Conservation (phyloP, 2,329 filamentous ascomycete genomes). For the Didymella arachidicola region DNA sequence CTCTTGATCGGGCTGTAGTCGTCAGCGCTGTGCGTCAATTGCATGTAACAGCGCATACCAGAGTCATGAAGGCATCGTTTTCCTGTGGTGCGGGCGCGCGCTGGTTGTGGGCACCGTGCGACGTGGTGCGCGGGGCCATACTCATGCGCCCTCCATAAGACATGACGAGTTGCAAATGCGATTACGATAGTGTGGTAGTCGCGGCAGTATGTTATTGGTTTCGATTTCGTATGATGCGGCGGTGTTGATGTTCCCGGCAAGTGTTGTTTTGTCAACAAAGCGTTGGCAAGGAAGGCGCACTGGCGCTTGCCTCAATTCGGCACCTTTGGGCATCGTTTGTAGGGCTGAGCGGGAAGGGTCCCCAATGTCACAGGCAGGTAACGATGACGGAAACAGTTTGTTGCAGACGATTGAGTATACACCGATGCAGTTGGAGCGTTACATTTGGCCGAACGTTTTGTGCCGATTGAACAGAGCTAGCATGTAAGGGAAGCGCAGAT, state of each 20-base stretch:
- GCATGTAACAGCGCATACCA: slow-evolving; percentile 47
- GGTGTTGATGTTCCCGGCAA: slow-evolving; percentile 12
- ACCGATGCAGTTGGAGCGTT: neutral
- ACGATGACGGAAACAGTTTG: neutral
- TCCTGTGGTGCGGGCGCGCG: slow-evolving; percentile 54
- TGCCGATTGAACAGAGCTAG: neutral
- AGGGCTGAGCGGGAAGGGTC: neutral
- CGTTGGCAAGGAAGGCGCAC: slow-evolving; percentile 18
- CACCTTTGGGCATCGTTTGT: slow-evolving; percentile 11
- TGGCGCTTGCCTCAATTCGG: slow-evolving; percentile 22
- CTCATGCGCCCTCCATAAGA: slow-evolving; percentile 61
- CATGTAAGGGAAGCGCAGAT: neutral
- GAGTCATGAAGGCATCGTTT: slow-evolving; percentile 60
- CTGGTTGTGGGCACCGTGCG: slow-evolving; percentile 44
- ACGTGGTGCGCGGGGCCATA: slow-evolving; percentile 55
- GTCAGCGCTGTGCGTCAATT: slow-evolving; percentile 25
- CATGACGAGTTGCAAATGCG: slow-evolving; percentile 43
- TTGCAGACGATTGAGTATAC: neutral
- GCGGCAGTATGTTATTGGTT: slow-evolving; percentile 3
- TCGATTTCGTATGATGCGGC: slow-evolving; percentile 6
- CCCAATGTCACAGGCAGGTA: neutral
- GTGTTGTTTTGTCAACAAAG: slow-evolving; percentile 27
- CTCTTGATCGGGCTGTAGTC: slow-evolving; percentile 69
- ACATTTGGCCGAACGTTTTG: neutral
- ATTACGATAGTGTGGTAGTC: slow-evolving; percentile 1